Percentiles rank a stretch among this genome's conserved stretches.
Evolutionary conservation across 169 alveolate genomes (phyloP).

Genomic region (Cystoisospora suis): DNA sequence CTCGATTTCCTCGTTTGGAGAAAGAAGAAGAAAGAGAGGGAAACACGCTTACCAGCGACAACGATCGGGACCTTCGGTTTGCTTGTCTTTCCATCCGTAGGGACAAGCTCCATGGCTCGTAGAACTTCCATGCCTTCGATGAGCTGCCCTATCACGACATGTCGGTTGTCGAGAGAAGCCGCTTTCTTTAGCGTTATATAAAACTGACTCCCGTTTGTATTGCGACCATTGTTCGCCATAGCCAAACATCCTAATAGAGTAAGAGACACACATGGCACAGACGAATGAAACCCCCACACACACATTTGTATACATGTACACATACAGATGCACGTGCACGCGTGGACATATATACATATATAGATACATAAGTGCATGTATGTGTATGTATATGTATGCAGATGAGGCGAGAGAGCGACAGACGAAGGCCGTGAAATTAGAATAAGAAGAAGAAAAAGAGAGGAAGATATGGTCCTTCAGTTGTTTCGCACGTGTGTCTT

Average conservation of each 20-base stretch:
- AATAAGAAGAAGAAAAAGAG: background rate
- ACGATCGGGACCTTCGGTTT: conserved; percentile 85
- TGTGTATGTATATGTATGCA: background rate
- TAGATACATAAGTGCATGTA: background rate
- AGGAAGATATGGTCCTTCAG: too few species aligned
- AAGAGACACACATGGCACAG: background rate
- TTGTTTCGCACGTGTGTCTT: too few species aligned
- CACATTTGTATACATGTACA: background rate
- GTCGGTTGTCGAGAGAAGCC: conserved; percentile 86
- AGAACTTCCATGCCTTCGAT: conserved; percentile 91
- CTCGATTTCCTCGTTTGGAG: too few species aligned
- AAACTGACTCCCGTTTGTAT: conserved; percentile 86
- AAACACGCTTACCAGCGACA: conserved; percentile 79
- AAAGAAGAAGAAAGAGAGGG: too few species aligned
- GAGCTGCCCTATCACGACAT: conserved; percentile 89
- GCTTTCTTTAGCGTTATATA: conserved; percentile 83
- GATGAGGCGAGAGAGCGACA: background rate
- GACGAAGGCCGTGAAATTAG: background rate
- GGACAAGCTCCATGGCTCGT: conserved; percentile 86
- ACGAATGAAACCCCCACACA: background rate
- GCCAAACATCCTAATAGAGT: conserved; percentile 79
- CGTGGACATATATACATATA: background rate
- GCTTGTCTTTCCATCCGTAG: conserved; percentile 77
- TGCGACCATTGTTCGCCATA: conserved; percentile 86
- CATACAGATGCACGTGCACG: background rate